Conservation (phyloP, 75 land plant species). For the Sequoia sempervirens region DNA sequence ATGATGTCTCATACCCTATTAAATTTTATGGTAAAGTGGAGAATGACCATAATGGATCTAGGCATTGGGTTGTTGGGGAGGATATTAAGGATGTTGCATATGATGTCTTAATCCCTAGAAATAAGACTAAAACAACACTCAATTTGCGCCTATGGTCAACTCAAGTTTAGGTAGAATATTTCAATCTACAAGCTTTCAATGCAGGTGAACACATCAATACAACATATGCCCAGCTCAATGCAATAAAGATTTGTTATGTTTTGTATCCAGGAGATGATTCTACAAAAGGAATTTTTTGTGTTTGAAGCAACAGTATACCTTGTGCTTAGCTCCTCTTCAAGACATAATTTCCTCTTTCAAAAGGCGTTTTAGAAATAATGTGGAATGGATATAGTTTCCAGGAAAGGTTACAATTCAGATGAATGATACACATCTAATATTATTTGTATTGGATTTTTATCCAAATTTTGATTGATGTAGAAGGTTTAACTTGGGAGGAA, state of each 20-base stretch:
- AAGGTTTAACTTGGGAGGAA: slow-evolving; percentile 80
- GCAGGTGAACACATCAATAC: slow-evolving; percentile 82
- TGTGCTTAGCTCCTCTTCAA: slow-evolving; percentile 95
- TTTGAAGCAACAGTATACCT: slow-evolving; percentile 91
- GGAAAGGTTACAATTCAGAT: slow-evolving; percentile 90
- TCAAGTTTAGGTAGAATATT: slow-evolving; percentile 56
- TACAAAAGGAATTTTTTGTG: slow-evolving; percentile 82
- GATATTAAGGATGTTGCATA: slow-evolving; percentile 77
- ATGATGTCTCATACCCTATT: slow-evolving; percentile 80
- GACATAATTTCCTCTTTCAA: no score
- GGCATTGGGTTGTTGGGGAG: slow-evolving; percentile 90
- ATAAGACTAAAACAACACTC: slow-evolving; percentile 89
- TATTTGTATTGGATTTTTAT: slow-evolving; percentile 89
- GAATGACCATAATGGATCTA: slow-evolving; percentile 58
- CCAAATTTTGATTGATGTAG: slow-evolving; percentile 75
- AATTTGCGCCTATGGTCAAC: slow-evolving; percentile 92
- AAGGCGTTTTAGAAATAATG: slow-evolving; percentile 47
- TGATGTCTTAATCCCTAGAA: slow-evolving; percentile 96
- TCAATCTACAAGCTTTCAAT: no score
- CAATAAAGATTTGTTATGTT: slow-evolving; percentile 76
- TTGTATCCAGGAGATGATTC: slow-evolving; percentile 95
- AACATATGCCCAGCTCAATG: slow-evolving; percentile 54
- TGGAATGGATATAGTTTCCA: slow-evolving; percentile 81
- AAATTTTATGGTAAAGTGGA: slow-evolving; percentile 81
- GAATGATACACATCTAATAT: slow-evolving; percentile 98